Evolutionary conservation across 805 yeast genomes (phyloP).

Genomic region (Jamesozyma lodderae): DNA sequence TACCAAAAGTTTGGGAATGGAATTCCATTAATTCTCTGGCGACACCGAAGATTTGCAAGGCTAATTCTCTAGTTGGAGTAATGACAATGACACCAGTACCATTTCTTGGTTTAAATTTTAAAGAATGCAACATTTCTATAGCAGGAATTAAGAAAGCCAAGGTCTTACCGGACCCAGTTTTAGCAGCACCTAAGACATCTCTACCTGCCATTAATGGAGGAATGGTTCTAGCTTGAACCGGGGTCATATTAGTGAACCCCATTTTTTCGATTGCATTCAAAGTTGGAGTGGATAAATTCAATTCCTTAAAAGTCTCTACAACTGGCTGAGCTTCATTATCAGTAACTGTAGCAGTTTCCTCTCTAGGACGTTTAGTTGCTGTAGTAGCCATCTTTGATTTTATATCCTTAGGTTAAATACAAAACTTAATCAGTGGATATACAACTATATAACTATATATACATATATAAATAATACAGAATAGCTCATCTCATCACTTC

Average conservation of each 20-base stretch:
- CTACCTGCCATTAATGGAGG: constrained; percentile 95
- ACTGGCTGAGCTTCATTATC: constrained; percentile 11
- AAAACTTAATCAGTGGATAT: no score
- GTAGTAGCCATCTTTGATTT: constrained; percentile 1
- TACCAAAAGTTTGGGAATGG: constrained; percentile 91
- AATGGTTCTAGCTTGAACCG: constrained; percentile 90
- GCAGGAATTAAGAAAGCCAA: constrained; percentile 94
- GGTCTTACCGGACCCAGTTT: constrained; percentile 98
- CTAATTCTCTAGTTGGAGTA: constrained; percentile 96
- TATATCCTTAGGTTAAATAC: no score
- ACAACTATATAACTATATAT: no score
- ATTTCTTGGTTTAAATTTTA: constrained; percentile 93
- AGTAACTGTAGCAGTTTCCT: constrained; percentile 5
- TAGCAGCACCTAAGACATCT: constrained; percentile 98
- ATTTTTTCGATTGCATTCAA: constrained; percentile 69
- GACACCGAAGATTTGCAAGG: constrained; percentile 95
- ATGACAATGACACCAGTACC: constrained; percentile 96
- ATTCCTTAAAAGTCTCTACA: constrained; percentile 31
- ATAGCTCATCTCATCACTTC: no score
- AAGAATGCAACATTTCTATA: constrained; percentile 78
- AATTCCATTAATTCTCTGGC: constrained; percentile 87
- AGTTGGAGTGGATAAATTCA: constrained; percentile 74
- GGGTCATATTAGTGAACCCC: constrained; percentile 91
- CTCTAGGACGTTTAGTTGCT: constrained; percentile 15
- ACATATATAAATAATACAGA: no score